These are phyloP conservation scores for Paraleonurus japonicus DNA, from an alignment of 257 asterid genomes.

Conservation along the genomic window DNA sequence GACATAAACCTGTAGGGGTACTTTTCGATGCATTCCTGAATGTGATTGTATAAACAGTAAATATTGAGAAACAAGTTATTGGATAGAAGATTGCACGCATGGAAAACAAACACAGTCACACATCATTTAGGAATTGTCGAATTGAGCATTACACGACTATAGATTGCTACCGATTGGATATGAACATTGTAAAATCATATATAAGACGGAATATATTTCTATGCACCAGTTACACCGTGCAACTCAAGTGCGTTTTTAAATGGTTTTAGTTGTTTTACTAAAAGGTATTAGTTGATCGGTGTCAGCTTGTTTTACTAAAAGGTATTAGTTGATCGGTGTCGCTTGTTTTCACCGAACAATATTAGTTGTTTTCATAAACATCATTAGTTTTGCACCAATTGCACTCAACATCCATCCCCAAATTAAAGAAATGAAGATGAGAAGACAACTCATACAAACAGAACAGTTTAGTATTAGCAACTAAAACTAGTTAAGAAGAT, in stretches of 20 bases:
- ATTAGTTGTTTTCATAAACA: no score
- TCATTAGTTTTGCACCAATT: no score
- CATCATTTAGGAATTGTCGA: background rate
- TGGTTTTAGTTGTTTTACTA: background rate
- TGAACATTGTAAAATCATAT: background rate
- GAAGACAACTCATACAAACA: background rate
- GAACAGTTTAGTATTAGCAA: background rate
- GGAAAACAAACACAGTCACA: background rate
- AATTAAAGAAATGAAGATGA: background rate
- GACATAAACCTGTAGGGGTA: conserved; percentile 51
- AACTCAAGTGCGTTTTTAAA: no score
- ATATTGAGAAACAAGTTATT: background rate
- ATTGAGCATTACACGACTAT: background rate
- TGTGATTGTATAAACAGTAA: conserved; percentile 11
- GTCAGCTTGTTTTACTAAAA: no score
- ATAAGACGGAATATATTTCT: background rate
- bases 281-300: background rate
- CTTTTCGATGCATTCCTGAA: conserved; percentile 49
- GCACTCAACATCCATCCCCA: background rate
- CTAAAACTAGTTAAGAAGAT: background rate
- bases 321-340: no score
- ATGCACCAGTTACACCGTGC: background rate
- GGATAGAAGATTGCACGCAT: background rate
- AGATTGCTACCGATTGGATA: background rate
- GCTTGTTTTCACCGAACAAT: no score